Evolutionary conservation across 257 asterid species (phyloP).

Genomic region (Scutellaria minor): DNA sequence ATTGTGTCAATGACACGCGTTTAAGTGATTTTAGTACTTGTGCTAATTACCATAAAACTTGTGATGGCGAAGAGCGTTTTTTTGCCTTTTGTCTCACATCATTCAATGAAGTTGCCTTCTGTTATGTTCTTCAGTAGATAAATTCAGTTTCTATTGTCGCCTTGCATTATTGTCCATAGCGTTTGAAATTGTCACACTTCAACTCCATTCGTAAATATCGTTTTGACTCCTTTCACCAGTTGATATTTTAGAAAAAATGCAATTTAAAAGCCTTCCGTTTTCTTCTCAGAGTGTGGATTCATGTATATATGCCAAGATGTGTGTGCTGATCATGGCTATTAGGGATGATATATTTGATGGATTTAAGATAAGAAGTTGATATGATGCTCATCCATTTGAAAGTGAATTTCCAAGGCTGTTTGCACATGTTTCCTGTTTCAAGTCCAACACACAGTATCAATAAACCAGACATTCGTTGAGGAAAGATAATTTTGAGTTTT

Average conservation of each 20-base stretch:
- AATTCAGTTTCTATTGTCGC: neutral
- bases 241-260: neutral
- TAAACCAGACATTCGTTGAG: neutral
- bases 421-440: neutral
- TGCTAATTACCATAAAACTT: constrained; percentile 14
- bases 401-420: neutral
- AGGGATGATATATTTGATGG: neutral
- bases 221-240: neutral
- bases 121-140: neutral
- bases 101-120: constrained; percentile 12
- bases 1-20: neutral
- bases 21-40: neutral
- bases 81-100: neutral
- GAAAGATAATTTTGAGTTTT: neutral
- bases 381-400: constrained; percentile 6
- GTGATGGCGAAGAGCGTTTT: constrained; percentile 1
- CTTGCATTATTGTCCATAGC: constrained; percentile 8
- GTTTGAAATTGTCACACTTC: neutral
- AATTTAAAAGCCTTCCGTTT: neutral
- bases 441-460: neutral
- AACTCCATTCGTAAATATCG: neutral
- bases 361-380: constrained; percentile 6
- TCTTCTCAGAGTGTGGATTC: neutral
- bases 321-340: neutral
- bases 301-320: neutral